These are phyloP conservation scores for Triadica sebifera DNA, from an alignment of 345 rosid species.

Conservation along the genomic window DNA sequence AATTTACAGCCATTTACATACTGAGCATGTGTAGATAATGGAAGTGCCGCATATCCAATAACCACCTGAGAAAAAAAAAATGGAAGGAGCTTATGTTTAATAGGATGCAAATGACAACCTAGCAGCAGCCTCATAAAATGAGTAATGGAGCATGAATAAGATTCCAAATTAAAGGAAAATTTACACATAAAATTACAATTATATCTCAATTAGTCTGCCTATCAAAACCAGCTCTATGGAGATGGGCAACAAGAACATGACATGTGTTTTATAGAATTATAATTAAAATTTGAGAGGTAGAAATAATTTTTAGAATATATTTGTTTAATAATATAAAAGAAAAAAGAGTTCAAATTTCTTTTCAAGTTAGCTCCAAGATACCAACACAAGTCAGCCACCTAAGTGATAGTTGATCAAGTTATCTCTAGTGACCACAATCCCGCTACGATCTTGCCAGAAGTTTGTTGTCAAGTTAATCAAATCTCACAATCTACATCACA, in stretches of 20 bases:
- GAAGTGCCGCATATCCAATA: constrained; percentile 91
- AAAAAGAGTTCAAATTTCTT: background rate
- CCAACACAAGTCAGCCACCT: background rate
- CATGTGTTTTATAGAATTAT: background rate
- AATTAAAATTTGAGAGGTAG: background rate
- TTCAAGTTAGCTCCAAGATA: background rate
- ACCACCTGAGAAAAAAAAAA: constrained; percentile 58
- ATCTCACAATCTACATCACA: background rate
- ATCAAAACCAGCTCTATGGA: background rate
- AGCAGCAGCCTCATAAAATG: background rate
- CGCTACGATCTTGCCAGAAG: background rate
- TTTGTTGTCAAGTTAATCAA: background rate
- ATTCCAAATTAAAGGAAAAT: background rate
- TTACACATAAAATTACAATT: background rate
- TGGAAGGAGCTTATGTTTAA: constrained; percentile 8
- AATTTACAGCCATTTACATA: constrained; percentile 43
- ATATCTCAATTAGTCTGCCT: background rate
- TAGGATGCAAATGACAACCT: background rate
- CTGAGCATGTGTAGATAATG: constrained; percentile 87
- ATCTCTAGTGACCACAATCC: background rate
- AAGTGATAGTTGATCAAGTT: background rate
- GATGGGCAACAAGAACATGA: background rate
- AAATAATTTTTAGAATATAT: background rate
- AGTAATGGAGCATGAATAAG: background rate
- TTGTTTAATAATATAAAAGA: background rate